Base-by-base conservation (phyloP, 495 filamentous ascomycete species). In the Darksidea phi region DNA sequence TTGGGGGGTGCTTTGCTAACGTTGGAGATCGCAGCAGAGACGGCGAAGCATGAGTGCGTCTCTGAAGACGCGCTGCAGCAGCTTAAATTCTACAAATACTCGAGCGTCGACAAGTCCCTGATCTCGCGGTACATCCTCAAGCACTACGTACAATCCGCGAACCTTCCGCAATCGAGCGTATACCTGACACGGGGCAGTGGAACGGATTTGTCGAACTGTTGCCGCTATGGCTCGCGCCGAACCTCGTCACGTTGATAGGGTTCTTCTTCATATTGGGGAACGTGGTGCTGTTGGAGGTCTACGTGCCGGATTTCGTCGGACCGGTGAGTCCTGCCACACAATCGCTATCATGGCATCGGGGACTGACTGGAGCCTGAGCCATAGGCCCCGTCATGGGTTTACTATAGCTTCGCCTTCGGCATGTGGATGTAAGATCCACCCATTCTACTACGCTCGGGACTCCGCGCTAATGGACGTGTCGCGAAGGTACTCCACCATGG, bases 11-110 rank as follows among this genome's bases (percentile, higher is more conserved):
- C 4, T 26, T 34, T 60, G 50, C 66, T 68, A 48, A 57, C 51
- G 1, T 38, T 10, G 21, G 15, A 2, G 6, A 21, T 25, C 42
- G 4, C 12, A 25, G 46, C 48, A 77, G 74, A 67, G 17, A 74
- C 68, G 20, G 72, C 73, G n/a, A 66, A 77, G 69, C 79, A 82
- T 68, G 81, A 86, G 55, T 82, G 79, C 52, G 78, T 90, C 20
- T 86, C 86, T 8, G 86, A 89, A 50, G 84, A 89, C 59, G 82
- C 84, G 48, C 77, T 90, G 50, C 77, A 88, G 24, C 91, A 95
- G 71, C 85, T 98, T 63, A 94, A 93, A 74, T 85, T 84, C 24
- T 98, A 98, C 84, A 95, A 96, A 72, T 98, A 98, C 74, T 91
- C 89, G 67, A 87, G 86, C 70, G 92, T 98, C 70, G 94, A 98